These are phyloP conservation scores for Beauveria scarabaeidicola DNA, from an alignment of 2,329 filamentous ascomycete species.

Conservation along the genomic window DNA sequence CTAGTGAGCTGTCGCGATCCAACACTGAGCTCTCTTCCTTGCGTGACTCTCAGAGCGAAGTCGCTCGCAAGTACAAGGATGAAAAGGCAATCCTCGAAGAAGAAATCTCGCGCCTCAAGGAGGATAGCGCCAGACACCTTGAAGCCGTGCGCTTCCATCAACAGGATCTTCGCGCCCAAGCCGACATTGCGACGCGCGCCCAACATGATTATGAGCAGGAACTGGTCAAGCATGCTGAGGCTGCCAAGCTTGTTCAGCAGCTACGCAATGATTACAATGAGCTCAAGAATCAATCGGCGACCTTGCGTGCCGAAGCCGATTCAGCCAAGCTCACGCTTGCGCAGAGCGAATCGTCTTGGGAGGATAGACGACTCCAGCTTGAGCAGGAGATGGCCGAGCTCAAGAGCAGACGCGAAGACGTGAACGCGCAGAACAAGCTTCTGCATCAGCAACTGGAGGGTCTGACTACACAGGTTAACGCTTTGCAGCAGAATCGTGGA, in stretches of 20 bases:
- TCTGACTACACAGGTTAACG: slow-evolving; percentile 69
- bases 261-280: slow-evolving; percentile 74
- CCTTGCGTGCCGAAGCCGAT: slow-evolving; percentile 72
- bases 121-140: slow-evolving; percentile 71
- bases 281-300: slow-evolving; percentile 68
- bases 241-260: slow-evolving; percentile 74
- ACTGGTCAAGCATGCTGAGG: slow-evolving; percentile 88
- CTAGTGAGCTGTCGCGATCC: slow-evolving; percentile 68
- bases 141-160: slow-evolving; percentile 79
- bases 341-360: slow-evolving; percentile 82
- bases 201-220: slow-evolving; percentile 95
- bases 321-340: slow-evolving; percentile 70
- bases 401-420: slow-evolving; percentile 70
- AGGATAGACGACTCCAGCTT: slow-evolving; percentile 68
- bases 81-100: slow-evolving; percentile 72
- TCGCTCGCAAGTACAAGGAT: slow-evolving; percentile 62
- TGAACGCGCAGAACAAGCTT: slow-evolving; percentile 81
- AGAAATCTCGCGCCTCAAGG: slow-evolving; percentile 73
- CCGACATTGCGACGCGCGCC: slow-evolving; percentile 84
- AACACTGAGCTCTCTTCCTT: slow-evolving; percentile 76
- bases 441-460: slow-evolving; percentile 83
- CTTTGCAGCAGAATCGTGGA: slow-evolving; percentile 67
- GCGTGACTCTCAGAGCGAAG: slow-evolving; percentile 72
- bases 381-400: slow-evolving; percentile 78
- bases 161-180: slow-evolving; percentile 85